Conservation (phyloP, 257 asterid genomes). For the Mentha longifolia region DNA sequence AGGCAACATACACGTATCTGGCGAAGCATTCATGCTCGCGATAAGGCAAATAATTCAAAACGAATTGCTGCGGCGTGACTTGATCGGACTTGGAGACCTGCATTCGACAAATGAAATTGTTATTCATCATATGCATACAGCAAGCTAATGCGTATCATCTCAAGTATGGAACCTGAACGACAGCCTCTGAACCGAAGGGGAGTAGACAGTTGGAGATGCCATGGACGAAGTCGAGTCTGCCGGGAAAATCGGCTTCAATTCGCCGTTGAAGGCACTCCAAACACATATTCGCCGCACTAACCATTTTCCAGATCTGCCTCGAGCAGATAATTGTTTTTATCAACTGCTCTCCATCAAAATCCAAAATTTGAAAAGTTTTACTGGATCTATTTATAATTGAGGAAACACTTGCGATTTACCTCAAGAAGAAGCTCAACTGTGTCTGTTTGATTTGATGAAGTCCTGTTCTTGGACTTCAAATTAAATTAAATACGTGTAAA, state of each 20-base stretch:
- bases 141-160: neutral
- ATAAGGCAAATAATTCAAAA: slow-evolving; percentile 57
- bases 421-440: slow-evolving; percentile 19
- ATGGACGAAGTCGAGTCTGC: slow-evolving; percentile 51
- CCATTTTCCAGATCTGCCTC: slow-evolving; percentile 35
- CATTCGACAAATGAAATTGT: slow-evolving; percentile 33
- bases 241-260: slow-evolving; percentile 70
- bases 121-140: slow-evolving; percentile 8
- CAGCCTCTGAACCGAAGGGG: slow-evolving; percentile 75
- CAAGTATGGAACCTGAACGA: slow-evolving; percentile 66
- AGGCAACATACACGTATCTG: slow-evolving; percentile 68
- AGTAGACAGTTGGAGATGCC: slow-evolving; percentile 71
- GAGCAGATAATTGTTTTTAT: neutral
- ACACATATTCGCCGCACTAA: slow-evolving; percentile 45
- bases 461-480: too few relatives aligned
- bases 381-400: neutral
- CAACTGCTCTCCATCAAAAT: slow-evolving; percentile 7
- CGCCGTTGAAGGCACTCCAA: slow-evolving; percentile 80
- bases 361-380: neutral
- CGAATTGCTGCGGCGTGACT: slow-evolving; percentile 55
- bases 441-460: slow-evolving; percentile 10
- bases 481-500: too few relatives aligned
- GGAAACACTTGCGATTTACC: neutral
- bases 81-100: slow-evolving; percentile 55
- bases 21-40: slow-evolving; percentile 61